Evolutionary conservation across 2,329 filamentous ascomycete species (phyloP).

Genomic region (Aspergillus eucalypticola): DNA sequence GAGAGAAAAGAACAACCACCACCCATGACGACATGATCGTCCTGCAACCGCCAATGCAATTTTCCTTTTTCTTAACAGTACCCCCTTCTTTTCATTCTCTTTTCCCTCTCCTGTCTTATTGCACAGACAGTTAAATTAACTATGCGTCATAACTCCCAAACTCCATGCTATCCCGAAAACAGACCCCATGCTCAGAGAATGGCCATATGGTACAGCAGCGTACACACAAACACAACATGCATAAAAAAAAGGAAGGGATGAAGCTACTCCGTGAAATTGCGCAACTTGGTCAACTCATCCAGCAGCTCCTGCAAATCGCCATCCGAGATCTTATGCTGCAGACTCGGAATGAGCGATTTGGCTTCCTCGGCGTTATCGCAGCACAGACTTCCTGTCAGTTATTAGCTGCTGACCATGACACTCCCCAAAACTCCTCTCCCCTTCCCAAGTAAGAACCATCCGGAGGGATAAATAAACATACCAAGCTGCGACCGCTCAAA

Average conservation of each 20-base stretch:
- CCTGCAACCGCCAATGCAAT: neutral
- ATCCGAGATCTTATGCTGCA: conserved; percentile 87
- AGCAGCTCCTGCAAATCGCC: conserved; percentile 84
- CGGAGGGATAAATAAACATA: conserved; percentile 44
- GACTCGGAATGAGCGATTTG: conserved; percentile 87
- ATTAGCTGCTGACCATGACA: conserved; percentile 1
- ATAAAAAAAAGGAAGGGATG: neutral
- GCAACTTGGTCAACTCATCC: conserved; percentile 84
- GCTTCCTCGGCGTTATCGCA: conserved; percentile 93
- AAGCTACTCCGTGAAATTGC: conserved; percentile 47
- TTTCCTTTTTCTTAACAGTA: neutral
- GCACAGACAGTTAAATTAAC: neutral
- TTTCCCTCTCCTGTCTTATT: neutral
- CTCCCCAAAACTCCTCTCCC: neutral
- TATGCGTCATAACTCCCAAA: conserved; percentile 10
- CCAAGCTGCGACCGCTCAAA: conserved; percentile 94
- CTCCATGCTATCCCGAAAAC: conserved; percentile 15
- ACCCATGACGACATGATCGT: neutral
- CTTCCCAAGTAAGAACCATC: neutral
- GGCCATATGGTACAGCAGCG: neutral
- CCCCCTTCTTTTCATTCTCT: neutral
- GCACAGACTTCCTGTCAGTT: conserved; percentile 74
- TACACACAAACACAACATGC: neutral
- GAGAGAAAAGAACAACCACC: neutral
- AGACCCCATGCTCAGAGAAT: neutral